These are phyloP conservation scores for Eimeria necatrix DNA, from an alignment of 169 alveolate genomes.

Conservation along the genomic window DNA sequence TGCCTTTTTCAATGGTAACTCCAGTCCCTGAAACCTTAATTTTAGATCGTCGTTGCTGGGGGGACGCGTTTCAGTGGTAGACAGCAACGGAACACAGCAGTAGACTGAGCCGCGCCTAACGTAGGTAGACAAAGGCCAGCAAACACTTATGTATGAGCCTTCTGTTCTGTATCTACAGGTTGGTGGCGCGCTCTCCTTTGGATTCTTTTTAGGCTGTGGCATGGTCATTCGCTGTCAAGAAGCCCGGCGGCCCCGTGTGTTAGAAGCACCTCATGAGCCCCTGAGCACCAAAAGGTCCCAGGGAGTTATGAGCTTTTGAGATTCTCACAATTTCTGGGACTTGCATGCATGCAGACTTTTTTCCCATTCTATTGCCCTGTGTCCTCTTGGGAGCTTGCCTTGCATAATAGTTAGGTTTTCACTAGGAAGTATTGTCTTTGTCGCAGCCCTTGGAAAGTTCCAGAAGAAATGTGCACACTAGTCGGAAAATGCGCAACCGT, in stretches of 20 bases:
- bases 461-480: too few relatives aligned
- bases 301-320: neutral
- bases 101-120: neutral
- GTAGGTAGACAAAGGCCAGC: neutral
- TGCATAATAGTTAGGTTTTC: too few relatives aligned
- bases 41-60: neutral
- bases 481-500: too few relatives aligned
- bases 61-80: neutral
- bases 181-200: slow-evolving; percentile 87
- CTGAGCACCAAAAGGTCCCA: neutral
- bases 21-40: neutral
- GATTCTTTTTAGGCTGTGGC: slow-evolving; percentile 87
- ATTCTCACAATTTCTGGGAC: too few relatives aligned
- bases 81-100: neutral
- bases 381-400: too few relatives aligned
- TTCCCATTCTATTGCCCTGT: too few relatives aligned
- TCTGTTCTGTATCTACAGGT: slow-evolving; percentile 67
- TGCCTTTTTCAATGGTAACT: slow-evolving; percentile 91
- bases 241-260: neutral
- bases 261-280: neutral
- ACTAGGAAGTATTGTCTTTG: too few relatives aligned
- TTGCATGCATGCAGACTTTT: too few relatives aligned
- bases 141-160: neutral
- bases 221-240: slow-evolving; percentile 86
- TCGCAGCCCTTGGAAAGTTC: too few relatives aligned